These are phyloP conservation scores for Articulospora tetracladia DNA, from an alignment of 495 filamentous ascomycete species.

Conservation along the genomic window DNA sequence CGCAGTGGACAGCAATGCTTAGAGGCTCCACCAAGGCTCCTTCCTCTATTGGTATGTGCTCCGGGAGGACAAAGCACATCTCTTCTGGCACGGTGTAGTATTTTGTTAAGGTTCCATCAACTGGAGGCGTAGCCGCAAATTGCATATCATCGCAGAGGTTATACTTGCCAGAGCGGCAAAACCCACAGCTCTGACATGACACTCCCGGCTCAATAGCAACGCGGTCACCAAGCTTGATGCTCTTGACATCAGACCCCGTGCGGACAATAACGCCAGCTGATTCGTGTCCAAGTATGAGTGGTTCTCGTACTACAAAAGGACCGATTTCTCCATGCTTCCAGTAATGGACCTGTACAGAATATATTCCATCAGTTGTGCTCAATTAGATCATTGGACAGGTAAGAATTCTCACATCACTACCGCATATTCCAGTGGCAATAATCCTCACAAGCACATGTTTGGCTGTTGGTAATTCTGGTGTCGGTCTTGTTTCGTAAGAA, in stretches of 20 bases:
- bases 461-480: constrained; percentile 59
- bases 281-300: constrained; percentile 93
- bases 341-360: constrained; percentile 63
- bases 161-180: constrained; percentile 73
- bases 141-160: constrained; percentile 78
- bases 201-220: constrained; percentile 82
- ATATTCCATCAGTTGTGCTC: background rate
- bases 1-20: constrained; percentile 76
- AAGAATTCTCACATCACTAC: constrained; percentile 50
- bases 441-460: constrained; percentile 77
- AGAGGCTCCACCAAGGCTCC: constrained; percentile 83
- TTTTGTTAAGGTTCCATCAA: constrained; percentile 70
- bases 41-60: constrained; percentile 64
- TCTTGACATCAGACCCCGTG: constrained; percentile 57
- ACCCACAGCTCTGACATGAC: constrained; percentile 68
- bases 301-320: constrained; percentile 71
- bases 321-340: constrained; percentile 83
- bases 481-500: constrained; percentile 66
- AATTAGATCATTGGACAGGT: background rate
- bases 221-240: constrained; percentile 61
- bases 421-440: constrained; percentile 84
- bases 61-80: constrained; percentile 77
- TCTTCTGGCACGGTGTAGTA: constrained; percentile 76
- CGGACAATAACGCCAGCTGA: constrained; percentile 69
- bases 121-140: constrained; percentile 79